Evolutionary conservation across 164 flowering plant genomes (phyloP).

Genomic region (Vitis amurensis): DNA sequence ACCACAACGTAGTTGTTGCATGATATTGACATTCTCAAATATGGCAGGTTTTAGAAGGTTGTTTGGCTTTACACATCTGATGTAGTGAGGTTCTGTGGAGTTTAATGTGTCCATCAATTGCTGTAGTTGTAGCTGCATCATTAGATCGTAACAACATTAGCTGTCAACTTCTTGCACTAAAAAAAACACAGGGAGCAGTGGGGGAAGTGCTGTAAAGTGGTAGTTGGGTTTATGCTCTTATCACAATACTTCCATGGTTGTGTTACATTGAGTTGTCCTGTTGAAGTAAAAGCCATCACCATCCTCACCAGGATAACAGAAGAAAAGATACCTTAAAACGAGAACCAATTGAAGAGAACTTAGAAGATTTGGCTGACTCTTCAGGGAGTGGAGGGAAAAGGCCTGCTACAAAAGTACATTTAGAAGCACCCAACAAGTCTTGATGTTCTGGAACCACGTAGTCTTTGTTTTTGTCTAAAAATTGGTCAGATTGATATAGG

Average conservation of each 20-base stretch:
- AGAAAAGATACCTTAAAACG: slow-evolving; percentile 61
- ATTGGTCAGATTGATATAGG: slow-evolving; percentile 69
- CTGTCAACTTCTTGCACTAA: neutral
- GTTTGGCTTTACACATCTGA: slow-evolving; percentile 82
- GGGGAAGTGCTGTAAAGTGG: neutral
- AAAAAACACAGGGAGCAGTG: neutral
- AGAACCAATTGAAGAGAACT: slow-evolving; percentile 80
- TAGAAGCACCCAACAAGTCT: slow-evolving; percentile 63
- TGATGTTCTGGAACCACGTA: slow-evolving; percentile 80
- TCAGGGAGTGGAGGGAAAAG: slow-evolving; percentile 72
- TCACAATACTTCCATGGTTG: neutral
- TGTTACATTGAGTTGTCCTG: neutral
- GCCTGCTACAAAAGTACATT: slow-evolving; percentile 69
- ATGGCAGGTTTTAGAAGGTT: slow-evolving; percentile 64
- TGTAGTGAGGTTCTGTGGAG: slow-evolving; percentile 76
- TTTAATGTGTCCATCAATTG: slow-evolving; percentile 68
- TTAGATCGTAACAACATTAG: slow-evolving; percentile 5
- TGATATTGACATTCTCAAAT: slow-evolving; percentile 71
- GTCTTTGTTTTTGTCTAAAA: slow-evolving; percentile 82
- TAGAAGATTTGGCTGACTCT: slow-evolving; percentile 63
- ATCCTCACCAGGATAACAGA: slow-evolving; percentile 1
- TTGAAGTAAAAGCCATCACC: neutral
- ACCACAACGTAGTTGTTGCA: slow-evolving; percentile 85
- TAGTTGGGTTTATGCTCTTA: neutral
- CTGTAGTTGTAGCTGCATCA: slow-evolving; percentile 74